These are phyloP conservation scores for Cryphonectria parasitica DNA, from an alignment of 2,329 filamentous ascomycete genomes.

Conservation along the genomic window DNA sequence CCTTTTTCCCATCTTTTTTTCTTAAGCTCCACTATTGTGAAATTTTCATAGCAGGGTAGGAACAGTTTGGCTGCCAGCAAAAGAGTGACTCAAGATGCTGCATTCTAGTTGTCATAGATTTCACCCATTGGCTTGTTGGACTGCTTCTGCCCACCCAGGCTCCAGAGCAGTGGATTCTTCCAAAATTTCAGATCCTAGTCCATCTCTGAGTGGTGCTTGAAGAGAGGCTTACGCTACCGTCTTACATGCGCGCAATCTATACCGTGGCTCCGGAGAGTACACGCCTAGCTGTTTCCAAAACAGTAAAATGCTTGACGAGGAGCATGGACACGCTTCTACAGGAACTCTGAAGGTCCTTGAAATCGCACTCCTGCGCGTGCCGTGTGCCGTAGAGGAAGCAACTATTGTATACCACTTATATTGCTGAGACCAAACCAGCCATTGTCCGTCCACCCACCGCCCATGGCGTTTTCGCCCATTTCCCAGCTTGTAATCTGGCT, in stretches of 20 bases:
- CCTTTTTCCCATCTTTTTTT: background rate
- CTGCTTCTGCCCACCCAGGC: background rate
- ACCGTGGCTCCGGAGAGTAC: background rate
- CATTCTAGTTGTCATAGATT: background rate
- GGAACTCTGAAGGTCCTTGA: too few species aligned
- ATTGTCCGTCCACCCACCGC: too few species aligned
- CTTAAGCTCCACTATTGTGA: background rate
- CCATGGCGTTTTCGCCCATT: too few species aligned
- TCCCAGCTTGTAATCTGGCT: too few species aligned
- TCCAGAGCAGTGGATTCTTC: background rate
- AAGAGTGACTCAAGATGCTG: background rate
- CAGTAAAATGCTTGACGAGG: background rate
- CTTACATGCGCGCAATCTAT: too few species aligned
- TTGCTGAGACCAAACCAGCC: too few species aligned
- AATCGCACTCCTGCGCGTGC: too few species aligned
- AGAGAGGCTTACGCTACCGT: background rate
- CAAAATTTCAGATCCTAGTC: background rate
- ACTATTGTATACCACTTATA: too few species aligned
- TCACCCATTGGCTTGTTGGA: background rate
- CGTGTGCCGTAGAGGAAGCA: too few species aligned
- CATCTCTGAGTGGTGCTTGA: background rate
- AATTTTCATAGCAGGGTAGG: background rate
- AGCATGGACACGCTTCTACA: background rate
- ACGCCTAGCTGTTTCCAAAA: background rate
- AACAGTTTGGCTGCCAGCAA: background rate